phyloP scores from a whole-genome alignment of 768 basidiomycete genomes.

The Mycena belliarum region DNA sequence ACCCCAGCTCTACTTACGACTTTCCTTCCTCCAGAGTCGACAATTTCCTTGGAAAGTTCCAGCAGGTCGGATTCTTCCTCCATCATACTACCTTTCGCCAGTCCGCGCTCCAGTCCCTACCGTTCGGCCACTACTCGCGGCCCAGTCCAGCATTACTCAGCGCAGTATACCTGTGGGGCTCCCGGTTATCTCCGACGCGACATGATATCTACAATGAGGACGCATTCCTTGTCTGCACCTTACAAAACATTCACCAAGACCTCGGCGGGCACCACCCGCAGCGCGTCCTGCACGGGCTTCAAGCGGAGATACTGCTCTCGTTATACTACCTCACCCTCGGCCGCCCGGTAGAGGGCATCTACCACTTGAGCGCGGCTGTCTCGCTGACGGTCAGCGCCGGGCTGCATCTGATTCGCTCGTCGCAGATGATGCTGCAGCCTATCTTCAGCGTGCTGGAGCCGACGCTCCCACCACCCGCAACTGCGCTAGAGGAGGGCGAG shows the following conservation, averaged over 20 bases:
- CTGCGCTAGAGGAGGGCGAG: constrained; percentile 32
- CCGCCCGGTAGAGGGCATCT: constrained; percentile 47
- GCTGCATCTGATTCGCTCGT: constrained; percentile 33
- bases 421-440: constrained; percentile 28
- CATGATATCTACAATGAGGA: constrained; percentile 30
- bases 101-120: constrained; percentile 30
- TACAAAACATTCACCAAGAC: constrained; percentile 38
- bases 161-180: constrained; percentile 40
- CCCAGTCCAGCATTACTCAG: constrained; percentile 39
- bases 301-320: constrained; percentile 54
- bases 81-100: constrained; percentile 43
- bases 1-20: too few species aligned
- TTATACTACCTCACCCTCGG: constrained; percentile 52
- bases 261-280: constrained; percentile 42
- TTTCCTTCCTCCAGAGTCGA: constrained; percentile 19
- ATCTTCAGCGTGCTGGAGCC: constrained; percentile 35
- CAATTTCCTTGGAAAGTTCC: constrained; percentile 41
- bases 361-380: constrained; percentile 50
- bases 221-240: constrained; percentile 41
- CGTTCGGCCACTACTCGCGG: constrained; percentile 31
- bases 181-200: constrained; percentile 28
- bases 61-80: constrained; percentile 57
- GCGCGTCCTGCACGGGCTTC: constrained; percentile 42
- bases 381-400: constrained; percentile 38
- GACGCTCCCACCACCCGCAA: constrained; percentile 24